These are phyloP conservation scores for Cladorrhinum sp. DNA, from an alignment of 2,329 filamentous ascomycete species.

Conservation along the genomic window DNA sequence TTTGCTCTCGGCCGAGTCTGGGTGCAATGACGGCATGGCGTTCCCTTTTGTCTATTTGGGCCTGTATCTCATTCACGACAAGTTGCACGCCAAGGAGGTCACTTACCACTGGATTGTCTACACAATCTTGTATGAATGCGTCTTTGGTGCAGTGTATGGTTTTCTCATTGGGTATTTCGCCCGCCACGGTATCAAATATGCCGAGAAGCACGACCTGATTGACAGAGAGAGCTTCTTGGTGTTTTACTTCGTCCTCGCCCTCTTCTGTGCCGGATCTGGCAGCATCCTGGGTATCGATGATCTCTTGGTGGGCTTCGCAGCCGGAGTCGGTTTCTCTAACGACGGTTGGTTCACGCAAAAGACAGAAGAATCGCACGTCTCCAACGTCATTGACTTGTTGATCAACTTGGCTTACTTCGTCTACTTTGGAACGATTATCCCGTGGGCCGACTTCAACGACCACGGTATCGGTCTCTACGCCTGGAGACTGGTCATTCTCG, in stretches of 20 bases:
- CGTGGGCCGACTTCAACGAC: conserved; percentile 88
- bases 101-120: conserved; percentile 84
- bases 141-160: conserved; percentile 87
- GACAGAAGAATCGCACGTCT: conserved; percentile 97
- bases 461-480: conserved; percentile 69
- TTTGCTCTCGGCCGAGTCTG: conserved; percentile 90
- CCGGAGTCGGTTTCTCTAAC: conserved; percentile 98
- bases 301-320: conserved; percentile 88
- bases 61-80: conserved; percentile 83
- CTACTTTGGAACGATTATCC: conserved; percentile 94
- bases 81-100: conserved; percentile 64
- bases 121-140: conserved; percentile 90
- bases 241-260: conserved; percentile 94
- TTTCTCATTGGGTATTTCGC: conserved; percentile 86
- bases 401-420: conserved; percentile 98
- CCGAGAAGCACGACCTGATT: conserved; percentile 81
- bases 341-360: conserved; percentile 99
- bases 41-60: conserved; percentile 96
- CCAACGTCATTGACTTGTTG: conserved; percentile 96
- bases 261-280: conserved; percentile 93
- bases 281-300: conserved; percentile 91
- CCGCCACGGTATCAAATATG: conserved; percentile 83
- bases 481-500: conserved; percentile 90
- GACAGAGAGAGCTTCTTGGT: conserved; percentile 97
- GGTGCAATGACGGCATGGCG: conserved; percentile 99